These are phyloP conservation scores for Henckelia pumila DNA, from an alignment of 257 asterid genomes.

Conservation along the genomic window DNA sequence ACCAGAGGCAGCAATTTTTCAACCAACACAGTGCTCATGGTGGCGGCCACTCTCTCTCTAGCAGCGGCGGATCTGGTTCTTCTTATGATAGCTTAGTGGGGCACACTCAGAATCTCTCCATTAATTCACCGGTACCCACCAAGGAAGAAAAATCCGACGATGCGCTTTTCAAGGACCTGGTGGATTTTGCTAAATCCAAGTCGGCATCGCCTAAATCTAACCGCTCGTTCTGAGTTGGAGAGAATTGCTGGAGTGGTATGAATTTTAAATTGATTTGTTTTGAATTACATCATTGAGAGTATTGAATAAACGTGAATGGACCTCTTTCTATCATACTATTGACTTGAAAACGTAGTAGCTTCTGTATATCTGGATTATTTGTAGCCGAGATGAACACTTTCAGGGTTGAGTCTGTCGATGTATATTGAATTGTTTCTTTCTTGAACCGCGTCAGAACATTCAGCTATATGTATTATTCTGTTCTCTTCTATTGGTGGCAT, in stretches of 20 bases:
- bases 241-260: constrained; percentile 31
- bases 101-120: constrained; percentile 68
- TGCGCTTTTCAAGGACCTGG: constrained; percentile 81
- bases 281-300: constrained; percentile 22
- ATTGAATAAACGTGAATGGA: constrained; percentile 17
- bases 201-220: constrained; percentile 77
- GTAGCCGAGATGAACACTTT: constrained; percentile 31
- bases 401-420: constrained; percentile 37
- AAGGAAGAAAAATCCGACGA: constrained; percentile 74
- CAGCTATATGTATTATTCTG: not conserved
- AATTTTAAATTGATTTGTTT: constrained; percentile 23
- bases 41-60: constrained; percentile 44
- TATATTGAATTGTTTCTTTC: constrained; percentile 19
- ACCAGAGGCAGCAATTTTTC: constrained; percentile 81
- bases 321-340: constrained; percentile 13
- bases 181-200: constrained; percentile 91
- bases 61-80: constrained; percentile 61
- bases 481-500: constrained; percentile 10
- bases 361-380: constrained; percentile 32
- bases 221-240: constrained; percentile 48
- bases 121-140: constrained; percentile 51
- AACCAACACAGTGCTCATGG: constrained; percentile 42
- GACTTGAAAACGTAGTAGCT: constrained; percentile 24
- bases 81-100: constrained; percentile 70
- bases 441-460: constrained; percentile 7